Evolutionary conservation across 139 green algal genomes (phyloP).

Genomic region (Coccomyxa sp.): DNA sequence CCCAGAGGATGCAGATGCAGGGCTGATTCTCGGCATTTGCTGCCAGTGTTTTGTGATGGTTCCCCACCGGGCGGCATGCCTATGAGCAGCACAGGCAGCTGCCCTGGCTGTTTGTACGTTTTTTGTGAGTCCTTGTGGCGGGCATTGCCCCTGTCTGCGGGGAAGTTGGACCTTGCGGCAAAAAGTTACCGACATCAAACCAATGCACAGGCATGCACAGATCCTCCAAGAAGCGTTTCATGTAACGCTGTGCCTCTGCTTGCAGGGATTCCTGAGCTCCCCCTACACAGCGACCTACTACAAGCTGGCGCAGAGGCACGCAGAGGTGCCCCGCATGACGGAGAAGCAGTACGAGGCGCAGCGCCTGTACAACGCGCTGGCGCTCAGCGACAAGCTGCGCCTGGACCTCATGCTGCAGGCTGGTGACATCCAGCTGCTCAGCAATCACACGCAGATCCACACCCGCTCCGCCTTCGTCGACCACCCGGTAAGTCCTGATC

Average conservation of each 20-base stretch:
- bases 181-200: no score
- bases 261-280: conserved; percentile 20
- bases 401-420: conserved; percentile 51
- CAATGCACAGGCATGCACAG: no score
- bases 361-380: conserved; percentile 41
- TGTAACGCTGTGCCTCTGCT: not conserved
- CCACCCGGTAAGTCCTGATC: conserved; percentile 6
- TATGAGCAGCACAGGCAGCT: no score
- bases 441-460: conserved; percentile 58
- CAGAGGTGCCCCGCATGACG: conserved; percentile 47
- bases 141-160: no score
- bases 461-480: conserved; percentile 44
- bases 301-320: conserved; percentile 42
- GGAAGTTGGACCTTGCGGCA: no score
- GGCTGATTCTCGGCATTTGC: no score
- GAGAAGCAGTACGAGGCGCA: conserved; percentile 31
- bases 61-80: no score
- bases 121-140: no score
- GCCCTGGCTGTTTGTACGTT: no score
- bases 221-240: no score
- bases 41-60: no score
- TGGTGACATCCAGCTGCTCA: conserved; percentile 63
- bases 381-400: conserved; percentile 33
- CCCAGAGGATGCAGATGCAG: no score
- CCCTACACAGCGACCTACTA: conserved; percentile 50